Percentiles rank a stretch among this genome's conserved stretches.
phyloP scores from a whole-genome alignment of 129 eudicot genomes.

The sunflower (Helianthus annuus) region DNA sequence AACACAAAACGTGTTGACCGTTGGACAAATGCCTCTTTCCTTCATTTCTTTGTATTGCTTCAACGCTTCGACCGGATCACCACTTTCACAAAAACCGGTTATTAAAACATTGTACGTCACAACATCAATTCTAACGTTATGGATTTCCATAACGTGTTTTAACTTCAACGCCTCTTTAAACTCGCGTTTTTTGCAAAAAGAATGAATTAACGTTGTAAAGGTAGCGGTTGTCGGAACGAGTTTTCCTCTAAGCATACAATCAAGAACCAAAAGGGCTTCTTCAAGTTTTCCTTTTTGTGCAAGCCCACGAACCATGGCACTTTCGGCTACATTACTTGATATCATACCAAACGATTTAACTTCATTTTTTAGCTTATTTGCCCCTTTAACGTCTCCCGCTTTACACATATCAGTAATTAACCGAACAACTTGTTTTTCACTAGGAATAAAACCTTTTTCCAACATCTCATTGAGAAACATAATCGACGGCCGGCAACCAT shows the following conservation, averaged over 20 bases:
- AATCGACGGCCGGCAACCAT: constrained; percentile 36
- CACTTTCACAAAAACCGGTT: constrained; percentile 55
- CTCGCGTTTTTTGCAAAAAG: constrained; percentile 57
- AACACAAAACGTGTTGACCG: constrained; percentile 52
- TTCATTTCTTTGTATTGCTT: constrained; percentile 82
- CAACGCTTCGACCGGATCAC: constrained; percentile 52
- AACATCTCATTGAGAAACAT: constrained; percentile 60
- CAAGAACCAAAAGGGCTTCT: constrained; percentile 69
- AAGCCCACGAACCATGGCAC: constrained; percentile 90
- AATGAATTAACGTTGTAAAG: constrained; percentile 79
- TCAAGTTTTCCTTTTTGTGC: constrained; percentile 60
- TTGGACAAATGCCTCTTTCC: constrained; percentile 57
- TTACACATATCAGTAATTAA: constrained; percentile 67
- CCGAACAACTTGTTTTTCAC: constrained; percentile 50
- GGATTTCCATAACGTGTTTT: constrained; percentile 56
- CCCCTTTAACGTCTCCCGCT: constrained; percentile 58
- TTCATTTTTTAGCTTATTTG: constrained; percentile 57
- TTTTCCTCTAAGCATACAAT: constrained; percentile 56
- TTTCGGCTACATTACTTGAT: constrained; percentile 52
- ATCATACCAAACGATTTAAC: constrained; percentile 51
- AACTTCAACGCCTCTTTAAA: constrained; percentile 57
- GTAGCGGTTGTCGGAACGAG: constrained; percentile 76
- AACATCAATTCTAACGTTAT: constrained; percentile 60
- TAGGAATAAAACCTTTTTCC: constrained; percentile 59
- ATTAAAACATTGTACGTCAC: constrained; percentile 76